A percentile compares a stretch with the other conserved stretches of the same genome.
phyloP scores from a whole-genome alignment of 192 early-diverging fungal genomes.

The Cetraspora pellucida region DNA sequence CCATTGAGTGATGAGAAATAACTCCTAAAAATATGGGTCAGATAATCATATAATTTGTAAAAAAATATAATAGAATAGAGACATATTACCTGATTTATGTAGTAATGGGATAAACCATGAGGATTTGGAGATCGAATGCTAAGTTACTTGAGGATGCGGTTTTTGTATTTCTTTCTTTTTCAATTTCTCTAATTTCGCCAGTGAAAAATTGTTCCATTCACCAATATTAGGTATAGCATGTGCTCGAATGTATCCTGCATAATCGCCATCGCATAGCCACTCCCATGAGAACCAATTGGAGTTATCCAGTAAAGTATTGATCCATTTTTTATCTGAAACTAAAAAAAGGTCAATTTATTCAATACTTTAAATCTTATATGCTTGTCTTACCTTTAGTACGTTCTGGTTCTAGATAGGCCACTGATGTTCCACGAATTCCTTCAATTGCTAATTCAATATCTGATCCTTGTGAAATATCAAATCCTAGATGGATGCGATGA shows the following conservation, averaged over 20 bases:
- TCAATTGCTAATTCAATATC: neutral
- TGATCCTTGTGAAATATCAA: neutral
- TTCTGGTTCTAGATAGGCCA: neutral
- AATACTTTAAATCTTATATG: neutral
- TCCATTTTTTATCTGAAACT: neutral
- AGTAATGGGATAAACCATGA: too few relatives aligned
- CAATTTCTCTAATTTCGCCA: neutral
- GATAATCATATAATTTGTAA: too few relatives aligned
- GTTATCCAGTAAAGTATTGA: neutral
- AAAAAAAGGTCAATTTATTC: neutral
- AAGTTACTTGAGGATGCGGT: too few relatives aligned
- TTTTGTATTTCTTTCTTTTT: neutral
- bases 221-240: neutral
- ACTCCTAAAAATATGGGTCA: too few relatives aligned
- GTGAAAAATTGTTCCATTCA: neutral
- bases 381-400: neutral
- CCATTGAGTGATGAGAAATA: too few relatives aligned
- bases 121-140: too few relatives aligned
- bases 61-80: too few relatives aligned
- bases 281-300: too few relatives aligned
- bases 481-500: neutral
- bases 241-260: neutral
- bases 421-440: neutral
- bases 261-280: neutral
- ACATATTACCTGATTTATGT: too few relatives aligned